Evolutionary conservation across 768 basidiomycete genomes (phyloP), one percentile per base, ranked within the genome.

Genomic region (Pleurotus eryngii): DNA sequence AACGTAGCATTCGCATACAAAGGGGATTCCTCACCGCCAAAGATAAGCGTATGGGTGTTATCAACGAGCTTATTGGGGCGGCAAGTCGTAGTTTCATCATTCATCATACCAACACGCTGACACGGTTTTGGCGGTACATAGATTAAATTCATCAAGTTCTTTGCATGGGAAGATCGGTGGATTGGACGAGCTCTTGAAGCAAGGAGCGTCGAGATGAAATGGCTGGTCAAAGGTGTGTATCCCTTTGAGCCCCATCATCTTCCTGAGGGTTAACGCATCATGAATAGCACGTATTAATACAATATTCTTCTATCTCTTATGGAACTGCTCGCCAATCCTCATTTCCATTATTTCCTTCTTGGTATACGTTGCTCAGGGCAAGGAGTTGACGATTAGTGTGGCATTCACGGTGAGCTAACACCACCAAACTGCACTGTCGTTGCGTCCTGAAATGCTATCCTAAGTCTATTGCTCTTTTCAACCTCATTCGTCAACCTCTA

Each of bases 301-400:
- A 1, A 72, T 93, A 46, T 66, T 87, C 70, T 91, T 95, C 68
- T 80, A 79, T 12, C 63, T 84, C 3, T 72, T 94, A 8, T 96
- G 90, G 90, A 80, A 76, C 1, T 75, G 78, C 7, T 89, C 90
- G 0, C 94, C 94, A 0, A 86, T 93, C 48, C 68, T 90, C 11
- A 84, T 96, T 15, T 92, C 91, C 1, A 79, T 94, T 56, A 79
- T 90, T 14, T 85, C 89, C 1, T 96, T 96, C 79, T 77, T 84
- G 64, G 78, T 77, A 17, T 93, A 83, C 59, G 83, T 95, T 24
- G 72, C 83, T 60, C 83, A 80, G 61, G 89, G 90, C 0, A 81
- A 92, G 46, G 74, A 90, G 66, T 68, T 98, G 47, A 89, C 91
- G 0, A 78, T 95, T 49, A 78, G 87, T 7, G 79, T 84, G 15